These are phyloP conservation scores for Citrullus amarus DNA, from an alignment of 306 rosid genomes.

Conservation along the genomic window DNA sequence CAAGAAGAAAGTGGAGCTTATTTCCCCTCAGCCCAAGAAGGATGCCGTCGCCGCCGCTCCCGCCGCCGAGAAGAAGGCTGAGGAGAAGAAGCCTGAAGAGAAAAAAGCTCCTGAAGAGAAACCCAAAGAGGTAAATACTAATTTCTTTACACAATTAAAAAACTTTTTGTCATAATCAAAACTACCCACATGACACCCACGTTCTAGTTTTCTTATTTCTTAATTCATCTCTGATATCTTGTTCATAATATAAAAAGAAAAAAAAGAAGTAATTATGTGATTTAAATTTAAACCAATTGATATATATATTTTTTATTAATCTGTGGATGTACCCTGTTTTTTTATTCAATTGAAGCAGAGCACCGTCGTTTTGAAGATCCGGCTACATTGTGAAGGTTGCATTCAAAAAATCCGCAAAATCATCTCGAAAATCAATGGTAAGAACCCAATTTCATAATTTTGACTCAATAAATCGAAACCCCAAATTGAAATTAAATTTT, in stretches of 20 bases:
- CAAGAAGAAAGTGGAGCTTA: slow-evolving; percentile 60
- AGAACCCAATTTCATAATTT: neutral
- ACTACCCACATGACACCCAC: neutral
- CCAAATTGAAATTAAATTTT: no score
- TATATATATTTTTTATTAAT: neutral
- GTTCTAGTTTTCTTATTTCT: neutral
- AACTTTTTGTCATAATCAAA: neutral
- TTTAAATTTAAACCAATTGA: neutral
- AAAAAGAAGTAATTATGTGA: neutral
- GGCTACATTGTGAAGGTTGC: slow-evolving; percentile 83
- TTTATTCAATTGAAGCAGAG: slow-evolving; percentile 28
- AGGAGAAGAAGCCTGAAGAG: slow-evolving; percentile 32
- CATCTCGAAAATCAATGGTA: slow-evolving; percentile 44
- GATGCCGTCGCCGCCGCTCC: slow-evolving; percentile 39
- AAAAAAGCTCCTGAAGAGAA: slow-evolving; percentile 44
- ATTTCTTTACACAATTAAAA: neutral
- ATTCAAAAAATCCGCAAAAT: slow-evolving; percentile 45
- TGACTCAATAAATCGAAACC: neutral
- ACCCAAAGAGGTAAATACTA: slow-evolving; percentile 27
- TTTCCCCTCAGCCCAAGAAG: slow-evolving; percentile 51
- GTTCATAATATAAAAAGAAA: neutral
- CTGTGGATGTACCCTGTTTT: neutral
- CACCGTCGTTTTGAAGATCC: slow-evolving; percentile 56
- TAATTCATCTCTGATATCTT: neutral
- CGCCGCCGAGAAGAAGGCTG: slow-evolving; percentile 28